Conservation (phyloP, 352 stramenopile genomes). For the Phytopythium kandeliae region DNA sequence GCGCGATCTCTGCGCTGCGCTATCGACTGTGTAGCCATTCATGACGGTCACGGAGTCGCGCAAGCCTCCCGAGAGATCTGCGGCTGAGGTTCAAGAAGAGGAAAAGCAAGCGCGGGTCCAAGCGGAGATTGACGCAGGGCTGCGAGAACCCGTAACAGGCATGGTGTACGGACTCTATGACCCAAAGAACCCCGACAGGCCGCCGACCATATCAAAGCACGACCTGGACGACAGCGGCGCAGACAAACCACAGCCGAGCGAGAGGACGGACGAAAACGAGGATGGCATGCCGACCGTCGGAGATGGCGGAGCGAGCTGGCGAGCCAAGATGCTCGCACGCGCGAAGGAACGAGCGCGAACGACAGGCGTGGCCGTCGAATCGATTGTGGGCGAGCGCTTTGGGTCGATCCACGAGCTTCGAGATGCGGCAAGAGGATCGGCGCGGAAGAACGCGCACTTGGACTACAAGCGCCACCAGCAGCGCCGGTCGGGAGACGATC, state of each 20-base stretch:
- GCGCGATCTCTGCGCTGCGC: background rate
- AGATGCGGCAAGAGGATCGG: conserved; percentile 40
- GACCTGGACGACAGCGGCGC: conserved; percentile 2
- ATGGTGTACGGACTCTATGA: conserved; percentile 81
- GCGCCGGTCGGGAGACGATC: conserved; percentile 14
- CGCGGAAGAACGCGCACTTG: conserved; percentile 48
- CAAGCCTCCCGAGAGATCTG: conserved; percentile 29
- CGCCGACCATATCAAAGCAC: conserved; percentile 22
- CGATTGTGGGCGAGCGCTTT: conserved; percentile 59
- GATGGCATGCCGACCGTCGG: conserved; percentile 36
- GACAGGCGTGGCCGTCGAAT: conserved; percentile 48
- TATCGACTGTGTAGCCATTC: conserved; percentile 32
- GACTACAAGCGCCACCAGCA: conserved; percentile 51
- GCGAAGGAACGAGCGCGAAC: conserved; percentile 50
- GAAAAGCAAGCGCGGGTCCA: conserved; percentile 57
- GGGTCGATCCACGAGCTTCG: conserved; percentile 48
- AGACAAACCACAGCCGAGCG: background rate
- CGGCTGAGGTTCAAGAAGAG: conserved; percentile 29
- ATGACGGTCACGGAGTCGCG: conserved; percentile 16
- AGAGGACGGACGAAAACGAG: conserved; percentile 7
- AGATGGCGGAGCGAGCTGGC: conserved; percentile 77
- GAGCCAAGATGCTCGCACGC: conserved; percentile 76
- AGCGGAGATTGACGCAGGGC: conserved; percentile 65
- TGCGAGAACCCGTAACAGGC: conserved; percentile 69
- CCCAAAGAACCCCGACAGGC: conserved; percentile 60